Evolutionary conservation across 208 protist species (phyloP).

Genomic region (Crithidia fasciculata): DNA sequence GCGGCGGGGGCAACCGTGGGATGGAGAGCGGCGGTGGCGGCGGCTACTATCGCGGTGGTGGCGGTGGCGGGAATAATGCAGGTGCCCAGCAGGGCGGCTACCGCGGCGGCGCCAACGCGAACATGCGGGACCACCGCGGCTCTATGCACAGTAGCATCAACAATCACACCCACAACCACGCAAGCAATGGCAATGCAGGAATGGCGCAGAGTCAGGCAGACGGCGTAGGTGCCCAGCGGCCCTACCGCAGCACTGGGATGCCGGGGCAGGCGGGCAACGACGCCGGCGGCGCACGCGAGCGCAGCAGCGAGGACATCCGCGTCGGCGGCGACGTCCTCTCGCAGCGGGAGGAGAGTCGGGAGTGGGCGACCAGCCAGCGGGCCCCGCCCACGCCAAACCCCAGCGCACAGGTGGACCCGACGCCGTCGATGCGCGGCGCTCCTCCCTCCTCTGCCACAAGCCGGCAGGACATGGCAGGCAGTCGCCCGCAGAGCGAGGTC

Average conservation of each 20-base stretch:
- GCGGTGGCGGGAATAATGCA: conserved; percentile 2
- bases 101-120: conserved; percentile 8
- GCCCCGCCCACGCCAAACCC: conserved; percentile 4
- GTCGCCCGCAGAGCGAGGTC: conserved; percentile 4
- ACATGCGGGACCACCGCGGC: conserved; percentile 21
- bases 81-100: conserved; percentile 20
- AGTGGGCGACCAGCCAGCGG: conserved; percentile 18
- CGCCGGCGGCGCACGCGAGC: conserved; percentile 6
- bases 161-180: background rate
- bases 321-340: conserved; percentile 16
- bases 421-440: background rate
- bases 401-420: background rate
- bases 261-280: conserved; percentile 8
- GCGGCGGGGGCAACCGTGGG: conserved; percentile 3
- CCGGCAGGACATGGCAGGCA: background rate
- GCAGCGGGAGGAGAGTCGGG: conserved; percentile 28
- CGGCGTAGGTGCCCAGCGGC: conserved; percentile 12
- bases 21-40: background rate
- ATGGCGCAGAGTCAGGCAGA: conserved; percentile 15
- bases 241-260: conserved; percentile 29
- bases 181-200: background rate
- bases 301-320: conserved; percentile 27
- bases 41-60: conserved; percentile 7
- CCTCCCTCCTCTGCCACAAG: background rate
- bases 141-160: conserved; percentile 3